phyloP scores from a whole-genome alignment of 768 basidiomycete genomes.

The Suillus subalutaceus region DNA sequence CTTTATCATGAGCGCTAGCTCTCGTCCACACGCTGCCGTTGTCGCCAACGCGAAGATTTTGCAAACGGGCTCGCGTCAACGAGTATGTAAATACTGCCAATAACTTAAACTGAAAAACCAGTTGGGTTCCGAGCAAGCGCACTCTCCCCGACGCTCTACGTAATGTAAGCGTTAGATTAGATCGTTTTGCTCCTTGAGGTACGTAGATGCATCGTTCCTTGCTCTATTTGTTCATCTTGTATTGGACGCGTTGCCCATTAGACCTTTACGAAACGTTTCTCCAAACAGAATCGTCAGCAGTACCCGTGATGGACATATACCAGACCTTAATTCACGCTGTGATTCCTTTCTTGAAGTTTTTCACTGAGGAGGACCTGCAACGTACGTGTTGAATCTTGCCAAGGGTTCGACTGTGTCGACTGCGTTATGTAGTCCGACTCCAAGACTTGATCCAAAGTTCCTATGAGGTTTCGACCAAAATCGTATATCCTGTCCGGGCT shows the following conservation, averaged over 20 bases:
- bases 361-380: slow-evolving; percentile 26
- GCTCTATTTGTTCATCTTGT: slow-evolving; percentile 29
- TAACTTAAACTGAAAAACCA: slow-evolving; percentile 43
- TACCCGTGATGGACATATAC: slow-evolving; percentile 1
- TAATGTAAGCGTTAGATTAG: slow-evolving; percentile 46
- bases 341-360: slow-evolving; percentile 22
- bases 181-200: slow-evolving; percentile 55
- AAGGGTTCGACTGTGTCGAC: neutral
- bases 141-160: slow-evolving; percentile 51
- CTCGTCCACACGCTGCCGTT: too few relatives aligned
- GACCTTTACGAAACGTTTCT: slow-evolving; percentile 19
- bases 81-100: slow-evolving; percentile 26
- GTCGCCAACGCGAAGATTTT: too few relatives aligned
- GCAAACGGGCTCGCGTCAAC: slow-evolving; percentile 29
- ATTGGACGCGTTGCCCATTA: slow-evolving; percentile 28
- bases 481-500: neutral
- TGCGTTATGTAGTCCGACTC: neutral
- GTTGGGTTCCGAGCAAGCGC: slow-evolving; percentile 51
- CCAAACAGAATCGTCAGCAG: slow-evolving; percentile 10
- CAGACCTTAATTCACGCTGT: slow-evolving; percentile 21
- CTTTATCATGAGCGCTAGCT: too few relatives aligned
- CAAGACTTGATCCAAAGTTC: neutral
- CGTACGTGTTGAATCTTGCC: slow-evolving; percentile 16
- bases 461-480: neutral
- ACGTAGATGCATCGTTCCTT: slow-evolving; percentile 22